Evolutionary conservation across 805 yeast species (phyloP), one percentile per base, ranked within the genome.

Genomic region (Lachancea waltii): DNA sequence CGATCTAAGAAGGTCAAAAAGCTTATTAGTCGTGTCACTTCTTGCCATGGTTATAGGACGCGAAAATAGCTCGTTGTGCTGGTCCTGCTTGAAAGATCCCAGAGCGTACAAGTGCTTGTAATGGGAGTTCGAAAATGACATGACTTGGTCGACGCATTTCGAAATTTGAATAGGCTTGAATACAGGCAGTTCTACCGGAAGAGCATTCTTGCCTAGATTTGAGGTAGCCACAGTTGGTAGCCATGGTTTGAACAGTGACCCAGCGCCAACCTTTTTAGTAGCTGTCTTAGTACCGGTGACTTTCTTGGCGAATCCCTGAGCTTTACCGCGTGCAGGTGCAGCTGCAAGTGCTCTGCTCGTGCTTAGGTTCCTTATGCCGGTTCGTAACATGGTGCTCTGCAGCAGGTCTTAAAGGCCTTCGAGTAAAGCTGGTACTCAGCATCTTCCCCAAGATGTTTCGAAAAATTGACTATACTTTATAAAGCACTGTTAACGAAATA

Each of bases 21-120:
- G 47, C 16, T 67, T 51, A 14, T 53, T 42, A 4, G 69, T 59
- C 28, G 82, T 72, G 33, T 67, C 67, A 23, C 67, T 56, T 47
- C 82, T 74, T 3, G 79, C 65, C 43, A 85, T 54, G 1, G 85
- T 65, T 3, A 80, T 56, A 18, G 87, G 89, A 26, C 65, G 66
- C 24, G 65, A 55, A 56, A 77, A 81, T 29, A 81, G 53, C 57
- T 85, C 95, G 47, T 75, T 72, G 55, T 69, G 75, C 60, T 85
- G 95, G 46, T 68, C 69, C 44, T 77, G 77, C 49, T 76, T 74
- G 62, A 83, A 83, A 0, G 81, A 63, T 16, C 87, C 89, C 39
- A 79, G 58, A 29, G 67, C 65, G 23, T 63, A 60, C 45, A 85
- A 63, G 33, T 63, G 60, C 38, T 63, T 56, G 42, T 72, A 63